Percentiles rank a stretch among this genome's conserved stretches.
Conservation (phyloP, 306 rosid genomes). For the Cucurbita pepo region DNA sequence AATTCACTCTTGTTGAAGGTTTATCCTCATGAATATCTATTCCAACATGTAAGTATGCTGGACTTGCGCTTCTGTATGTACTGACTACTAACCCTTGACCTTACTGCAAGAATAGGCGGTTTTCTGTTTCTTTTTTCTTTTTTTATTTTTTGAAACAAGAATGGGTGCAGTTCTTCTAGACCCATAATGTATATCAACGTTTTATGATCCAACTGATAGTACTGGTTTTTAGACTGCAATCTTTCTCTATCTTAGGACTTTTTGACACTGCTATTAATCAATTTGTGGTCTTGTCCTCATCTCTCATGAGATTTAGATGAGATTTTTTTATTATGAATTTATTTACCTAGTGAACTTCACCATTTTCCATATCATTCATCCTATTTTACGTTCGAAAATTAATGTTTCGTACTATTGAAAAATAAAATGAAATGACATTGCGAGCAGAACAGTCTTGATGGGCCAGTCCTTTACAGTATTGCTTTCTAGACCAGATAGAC, state of each 20-base stretch:
- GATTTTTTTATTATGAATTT: neutral
- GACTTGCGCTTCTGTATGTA: neutral
- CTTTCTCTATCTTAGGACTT: neutral
- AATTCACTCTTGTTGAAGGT: constrained; percentile 78
- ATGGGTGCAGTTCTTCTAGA: neutral
- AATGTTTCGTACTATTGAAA: neutral
- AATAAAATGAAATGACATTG: neutral
- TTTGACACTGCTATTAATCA: neutral
- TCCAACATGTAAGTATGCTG: constrained; percentile 52
- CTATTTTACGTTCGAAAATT: neutral
- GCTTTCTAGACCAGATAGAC: neutral
- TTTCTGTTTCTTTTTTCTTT: neutral
- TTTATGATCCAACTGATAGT: neutral
- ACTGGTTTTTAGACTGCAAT: neutral
- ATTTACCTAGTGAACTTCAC: neutral
- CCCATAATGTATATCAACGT: neutral
- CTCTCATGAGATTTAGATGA: neutral
- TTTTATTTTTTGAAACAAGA: too few relatives aligned
- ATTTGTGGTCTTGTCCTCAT: neutral
- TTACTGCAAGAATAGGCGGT: neutral
- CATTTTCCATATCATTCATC: neutral
- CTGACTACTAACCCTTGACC: neutral
- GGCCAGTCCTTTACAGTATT: neutral
- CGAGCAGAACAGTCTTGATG: neutral
- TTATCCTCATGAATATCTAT: constrained; percentile 85